Evolutionary conservation across 1,139 yeast species (phyloP).

Genomic region (Blastobotrys elegans): DNA sequence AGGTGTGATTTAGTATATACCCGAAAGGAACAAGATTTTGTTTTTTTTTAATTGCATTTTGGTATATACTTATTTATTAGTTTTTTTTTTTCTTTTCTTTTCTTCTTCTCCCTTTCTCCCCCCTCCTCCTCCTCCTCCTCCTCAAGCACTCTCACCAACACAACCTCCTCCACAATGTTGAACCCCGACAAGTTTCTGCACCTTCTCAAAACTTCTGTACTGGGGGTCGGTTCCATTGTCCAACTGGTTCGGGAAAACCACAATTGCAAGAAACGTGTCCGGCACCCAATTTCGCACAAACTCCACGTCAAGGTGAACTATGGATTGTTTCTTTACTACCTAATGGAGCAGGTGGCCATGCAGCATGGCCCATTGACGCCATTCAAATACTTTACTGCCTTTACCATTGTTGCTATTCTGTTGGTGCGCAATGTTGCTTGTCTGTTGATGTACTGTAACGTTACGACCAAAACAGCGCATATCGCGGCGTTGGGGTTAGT

Average conservation of each 20-base stretch:
- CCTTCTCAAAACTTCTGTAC: not conserved
- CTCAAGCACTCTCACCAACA: too few species aligned
- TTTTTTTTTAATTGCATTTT: too few species aligned
- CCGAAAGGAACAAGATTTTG: too few species aligned
- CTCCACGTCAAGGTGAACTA: not conserved
- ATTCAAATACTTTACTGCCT: not conserved
- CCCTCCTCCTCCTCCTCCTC: not conserved
- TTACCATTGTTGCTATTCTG: not conserved
- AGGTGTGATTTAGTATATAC: too few species aligned
- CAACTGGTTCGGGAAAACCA: not conserved
- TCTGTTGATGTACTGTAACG: not conserved
- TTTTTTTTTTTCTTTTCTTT: not conserved
- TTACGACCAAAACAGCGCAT: not conserved
- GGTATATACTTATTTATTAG: not conserved
- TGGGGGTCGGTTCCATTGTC: not conserved
- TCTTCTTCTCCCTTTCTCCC: not conserved
- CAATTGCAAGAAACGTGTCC: not conserved
- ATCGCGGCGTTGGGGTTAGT: not conserved
- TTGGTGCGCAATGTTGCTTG: not conserved
- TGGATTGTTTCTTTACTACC: not conserved
- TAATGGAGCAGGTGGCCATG: not conserved
- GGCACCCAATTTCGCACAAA: not conserved
- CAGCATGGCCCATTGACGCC: not conserved
- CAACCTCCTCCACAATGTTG: too few species aligned
- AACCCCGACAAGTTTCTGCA: not conserved